These are phyloP conservation scores for Xylaria telfairii DNA, from an alignment of 495 filamentous ascomycete genomes.

Conservation along the genomic window DNA sequence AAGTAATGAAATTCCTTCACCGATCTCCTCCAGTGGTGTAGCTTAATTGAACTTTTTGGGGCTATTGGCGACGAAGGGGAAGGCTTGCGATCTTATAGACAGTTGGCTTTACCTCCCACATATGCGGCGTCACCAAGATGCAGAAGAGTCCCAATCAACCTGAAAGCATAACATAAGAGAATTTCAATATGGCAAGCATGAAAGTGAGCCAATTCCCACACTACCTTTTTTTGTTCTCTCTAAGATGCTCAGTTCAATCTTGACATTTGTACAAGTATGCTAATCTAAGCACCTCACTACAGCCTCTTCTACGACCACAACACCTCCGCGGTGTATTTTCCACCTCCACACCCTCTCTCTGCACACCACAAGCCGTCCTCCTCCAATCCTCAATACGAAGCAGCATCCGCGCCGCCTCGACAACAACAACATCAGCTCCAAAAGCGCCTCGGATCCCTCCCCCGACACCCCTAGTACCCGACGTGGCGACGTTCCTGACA, in stretches of 20 bases:
- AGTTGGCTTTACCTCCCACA: not conserved
- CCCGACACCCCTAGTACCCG: conserved; percentile 84
- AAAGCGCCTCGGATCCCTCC: conserved; percentile 61
- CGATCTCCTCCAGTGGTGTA: conserved; percentile 27
- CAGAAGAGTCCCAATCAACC: not conserved
- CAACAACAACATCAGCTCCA: conserved; percentile 40
- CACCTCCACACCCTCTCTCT: not conserved
- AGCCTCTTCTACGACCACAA: conserved; percentile 35
- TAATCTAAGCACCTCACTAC: not conserved
- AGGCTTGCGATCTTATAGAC: conserved; percentile 8
- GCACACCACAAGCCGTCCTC: conserved; percentile 5
- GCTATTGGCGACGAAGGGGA: not conserved
- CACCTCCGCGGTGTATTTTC: conserved; percentile 31
- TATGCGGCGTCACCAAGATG: not conserved
- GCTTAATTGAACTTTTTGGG: conserved; percentile 34
- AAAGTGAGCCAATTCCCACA: conserved; percentile 29
- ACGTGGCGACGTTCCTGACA: conserved; percentile 85
- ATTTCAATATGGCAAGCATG: conserved; percentile 36
- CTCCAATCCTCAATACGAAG: conserved; percentile 32
- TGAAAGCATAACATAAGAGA: conserved; percentile 4
- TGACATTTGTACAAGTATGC: not conserved
- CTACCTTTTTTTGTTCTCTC: not conserved
- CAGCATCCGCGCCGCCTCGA: conserved; percentile 36
- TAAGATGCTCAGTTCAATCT: not conserved
- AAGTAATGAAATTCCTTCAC: conserved; percentile 37